Evolutionary conservation across 192 early-diverging fungal species (phyloP).

Genomic region (Phycomyces nitens): DNA sequence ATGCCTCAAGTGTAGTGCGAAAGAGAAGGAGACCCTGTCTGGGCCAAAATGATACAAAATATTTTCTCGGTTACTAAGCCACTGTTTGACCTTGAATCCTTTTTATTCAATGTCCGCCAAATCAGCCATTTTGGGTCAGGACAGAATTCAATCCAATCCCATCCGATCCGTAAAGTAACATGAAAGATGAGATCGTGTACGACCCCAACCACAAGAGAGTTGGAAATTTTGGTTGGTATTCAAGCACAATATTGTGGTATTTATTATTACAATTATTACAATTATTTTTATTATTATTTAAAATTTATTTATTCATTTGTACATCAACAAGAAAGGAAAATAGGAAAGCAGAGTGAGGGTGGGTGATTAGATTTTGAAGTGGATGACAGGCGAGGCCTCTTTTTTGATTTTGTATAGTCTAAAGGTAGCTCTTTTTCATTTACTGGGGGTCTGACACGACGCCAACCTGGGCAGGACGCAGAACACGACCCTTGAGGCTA

Average conservation of each 20-base stretch:
- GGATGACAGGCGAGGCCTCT: neutral
- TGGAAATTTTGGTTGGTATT: too few species aligned
- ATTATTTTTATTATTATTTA: too few species aligned
- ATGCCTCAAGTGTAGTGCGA: constrained; percentile 12
- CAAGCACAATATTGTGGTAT: too few species aligned
- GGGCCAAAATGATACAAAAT: constrained; percentile 1
- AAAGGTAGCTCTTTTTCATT: neutral
- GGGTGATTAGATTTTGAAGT: neutral
- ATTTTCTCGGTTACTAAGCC: constrained; percentile 1
- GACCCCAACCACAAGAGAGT: too few species aligned
- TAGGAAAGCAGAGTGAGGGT: neutral
- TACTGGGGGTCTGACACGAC: constrained; percentile 67
- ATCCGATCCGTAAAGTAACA: too few species aligned
- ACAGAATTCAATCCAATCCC: too few species aligned
- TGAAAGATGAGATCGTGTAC: too few species aligned
- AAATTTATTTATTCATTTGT: too few species aligned
- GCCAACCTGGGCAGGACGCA: constrained; percentile 94
- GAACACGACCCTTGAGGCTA: constrained; percentile 83
- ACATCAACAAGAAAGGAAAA: neutral
- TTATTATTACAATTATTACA: too few species aligned
- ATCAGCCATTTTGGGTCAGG: too few species aligned
- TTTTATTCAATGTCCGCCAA: neutral
- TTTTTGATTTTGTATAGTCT: too few species aligned
- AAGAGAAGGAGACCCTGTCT: constrained; percentile 20
- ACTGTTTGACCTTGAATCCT: neutral